Percentiles rank a stretch among this genome's conserved stretches.
Conservation (phyloP, 2,329 filamentous ascomycete genomes). For the Fusarium sp. region DNA sequence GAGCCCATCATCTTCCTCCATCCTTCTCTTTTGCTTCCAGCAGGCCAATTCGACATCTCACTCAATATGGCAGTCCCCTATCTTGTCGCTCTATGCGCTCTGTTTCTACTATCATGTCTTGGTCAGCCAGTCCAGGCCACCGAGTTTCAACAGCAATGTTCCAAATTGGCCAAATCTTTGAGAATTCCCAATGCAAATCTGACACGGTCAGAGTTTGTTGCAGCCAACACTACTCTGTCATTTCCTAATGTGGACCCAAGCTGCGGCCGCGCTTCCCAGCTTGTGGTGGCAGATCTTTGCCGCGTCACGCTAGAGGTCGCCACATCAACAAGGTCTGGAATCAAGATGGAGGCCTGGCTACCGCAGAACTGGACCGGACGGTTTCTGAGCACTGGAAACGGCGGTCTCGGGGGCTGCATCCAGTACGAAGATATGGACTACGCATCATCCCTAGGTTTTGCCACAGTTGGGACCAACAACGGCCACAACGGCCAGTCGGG, state of each 20-base stretch:
- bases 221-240: constrained; percentile 9
- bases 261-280: constrained; percentile 46
- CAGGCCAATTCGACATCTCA: no score
- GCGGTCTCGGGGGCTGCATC: constrained; percentile 62
- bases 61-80: no score
- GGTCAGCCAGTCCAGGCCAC: neutral
- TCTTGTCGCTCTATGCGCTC: no score
- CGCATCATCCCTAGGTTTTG: constrained; percentile 56
- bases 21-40: no score
- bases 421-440: constrained; percentile 62
- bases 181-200: neutral
- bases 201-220: constrained; percentile 2
- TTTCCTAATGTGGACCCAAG: constrained; percentile 53
- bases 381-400: constrained; percentile 61
- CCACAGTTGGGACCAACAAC: constrained; percentile 62
- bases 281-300: constrained; percentile 35
- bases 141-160: neutral
- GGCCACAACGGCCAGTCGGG: constrained; percentile 60
- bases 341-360: constrained; percentile 62
- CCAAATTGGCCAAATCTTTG: neutral
- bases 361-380: constrained; percentile 57
- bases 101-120: no score
- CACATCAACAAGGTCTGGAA: constrained; percentile 56
- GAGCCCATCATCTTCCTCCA: no score
- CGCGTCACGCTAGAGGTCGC: constrained; percentile 21